These are phyloP conservation scores for Fusarium scirpi DNA, from an alignment of 2,329 filamentous ascomycete species.

Conservation along the genomic window DNA sequence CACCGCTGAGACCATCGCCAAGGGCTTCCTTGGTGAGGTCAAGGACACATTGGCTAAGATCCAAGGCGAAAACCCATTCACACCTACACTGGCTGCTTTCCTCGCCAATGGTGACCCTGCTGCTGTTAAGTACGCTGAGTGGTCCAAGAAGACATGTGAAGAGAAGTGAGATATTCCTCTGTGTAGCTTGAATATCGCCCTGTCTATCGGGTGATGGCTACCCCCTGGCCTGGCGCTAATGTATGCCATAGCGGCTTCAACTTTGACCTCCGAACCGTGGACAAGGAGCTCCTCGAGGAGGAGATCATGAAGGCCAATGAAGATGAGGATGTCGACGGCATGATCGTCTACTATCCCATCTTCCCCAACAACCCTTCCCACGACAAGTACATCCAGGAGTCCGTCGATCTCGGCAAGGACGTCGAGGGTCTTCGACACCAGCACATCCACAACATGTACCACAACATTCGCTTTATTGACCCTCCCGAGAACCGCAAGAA, in stretches of 20 bases:
- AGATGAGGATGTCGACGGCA: conserved; percentile 81
- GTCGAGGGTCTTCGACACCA: conserved; percentile 94
- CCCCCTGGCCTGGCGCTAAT: conserved; percentile 41
- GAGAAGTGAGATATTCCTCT: conserved; percentile 80
- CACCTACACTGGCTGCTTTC: conserved; percentile 89
- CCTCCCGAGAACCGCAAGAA: conserved; percentile 81
- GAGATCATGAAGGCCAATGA: conserved; percentile 86
- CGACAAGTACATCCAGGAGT: conserved; percentile 96
- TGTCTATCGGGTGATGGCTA: conserved; percentile 36
- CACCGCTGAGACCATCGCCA: conserved; percentile 87
- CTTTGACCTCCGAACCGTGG: conserved; percentile 85
- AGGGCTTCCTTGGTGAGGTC: conserved; percentile 82
- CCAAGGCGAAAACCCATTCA: conserved; percentile 63
- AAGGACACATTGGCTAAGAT: conserved; percentile 79
- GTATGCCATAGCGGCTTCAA: conserved; percentile 77
- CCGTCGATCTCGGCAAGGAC: conserved; percentile 89
- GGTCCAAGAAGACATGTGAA: conserved; percentile 94
- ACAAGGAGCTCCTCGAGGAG: conserved; percentile 91
- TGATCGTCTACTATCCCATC: conserved; percentile 99
- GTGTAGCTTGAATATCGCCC: conserved; percentile 32
- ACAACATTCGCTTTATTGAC: conserved; percentile 96
- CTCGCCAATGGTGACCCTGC: conserved; percentile 92
- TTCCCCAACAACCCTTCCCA: conserved; percentile 83
- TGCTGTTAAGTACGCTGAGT: conserved; percentile 93
- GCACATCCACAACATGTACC: conserved; percentile 99